Evolutionary conservation across 441 rosid species (phyloP).

Genomic region (Hura crepitans): DNA sequence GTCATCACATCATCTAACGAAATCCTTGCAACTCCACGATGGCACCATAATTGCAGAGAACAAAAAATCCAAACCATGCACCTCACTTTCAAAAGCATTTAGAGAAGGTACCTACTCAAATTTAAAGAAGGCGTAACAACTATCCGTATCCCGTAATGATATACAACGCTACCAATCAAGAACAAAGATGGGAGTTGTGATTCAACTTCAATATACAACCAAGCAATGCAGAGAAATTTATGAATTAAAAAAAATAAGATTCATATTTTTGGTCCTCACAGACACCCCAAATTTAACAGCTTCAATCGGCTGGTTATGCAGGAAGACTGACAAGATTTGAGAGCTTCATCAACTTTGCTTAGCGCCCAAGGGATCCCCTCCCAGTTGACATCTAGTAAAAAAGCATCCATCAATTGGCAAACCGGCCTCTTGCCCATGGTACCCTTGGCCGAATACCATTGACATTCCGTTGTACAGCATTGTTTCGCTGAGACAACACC

Average conservation of each 20-base stretch:
- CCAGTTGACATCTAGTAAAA: neutral
- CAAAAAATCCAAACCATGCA: too few species aligned
- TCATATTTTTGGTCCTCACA: neutral
- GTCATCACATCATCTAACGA: too few species aligned
- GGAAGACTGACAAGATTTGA: neutral
- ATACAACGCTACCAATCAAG: too few species aligned
- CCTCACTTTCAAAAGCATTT: too few species aligned
- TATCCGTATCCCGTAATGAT: neutral
- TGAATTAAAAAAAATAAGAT: neutral
- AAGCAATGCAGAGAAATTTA: neutral
- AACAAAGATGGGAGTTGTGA: constrained; percentile 11
- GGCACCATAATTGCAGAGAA: too few species aligned
- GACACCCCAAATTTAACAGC: neutral
- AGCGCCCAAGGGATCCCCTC: neutral
- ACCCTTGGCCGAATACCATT: constrained; percentile 32
- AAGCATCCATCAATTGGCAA: constrained; percentile 24
- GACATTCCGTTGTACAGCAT: constrained; percentile 22
- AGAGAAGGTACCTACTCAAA: neutral
- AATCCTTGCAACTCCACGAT: too few species aligned
- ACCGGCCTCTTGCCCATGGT: constrained; percentile 55
- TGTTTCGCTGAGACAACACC: constrained; percentile 34
- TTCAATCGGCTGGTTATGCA: neutral
- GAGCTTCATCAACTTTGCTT: neutral
- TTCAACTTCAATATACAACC: neutral
- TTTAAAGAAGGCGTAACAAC: neutral